Conservation (phyloP, 129 eudicot species). For the Lonicera japonica region DNA sequence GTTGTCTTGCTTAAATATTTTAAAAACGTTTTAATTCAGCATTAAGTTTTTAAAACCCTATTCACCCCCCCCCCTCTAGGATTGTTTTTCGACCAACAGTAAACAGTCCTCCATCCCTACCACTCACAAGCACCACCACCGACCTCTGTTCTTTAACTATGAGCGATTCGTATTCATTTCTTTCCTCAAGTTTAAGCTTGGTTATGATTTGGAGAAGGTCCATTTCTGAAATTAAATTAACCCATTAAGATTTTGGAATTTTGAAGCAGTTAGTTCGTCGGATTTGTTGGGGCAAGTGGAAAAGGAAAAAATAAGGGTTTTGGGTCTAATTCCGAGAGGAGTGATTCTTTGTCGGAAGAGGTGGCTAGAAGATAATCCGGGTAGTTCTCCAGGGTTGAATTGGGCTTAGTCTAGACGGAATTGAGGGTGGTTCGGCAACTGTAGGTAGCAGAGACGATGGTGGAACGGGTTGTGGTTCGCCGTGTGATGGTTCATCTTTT, state of each 20-base stretch:
- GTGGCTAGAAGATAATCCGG: slow-evolving; percentile 2
- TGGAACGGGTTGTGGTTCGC: slow-evolving; percentile 20
- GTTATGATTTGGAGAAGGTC: slow-evolving; percentile 53
- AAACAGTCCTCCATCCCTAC: too few species aligned
- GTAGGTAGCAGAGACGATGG: slow-evolving; percentile 22
- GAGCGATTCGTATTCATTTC: not conserved
- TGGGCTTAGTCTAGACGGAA: slow-evolving; percentile 27
- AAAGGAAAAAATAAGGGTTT: slow-evolving; percentile 11
- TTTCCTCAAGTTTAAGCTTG: slow-evolving; percentile 19
- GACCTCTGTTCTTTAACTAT: slow-evolving; percentile 12
- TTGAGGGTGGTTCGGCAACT: slow-evolving; percentile 25
- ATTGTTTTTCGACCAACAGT: too few species aligned
- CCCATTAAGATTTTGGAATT: not conserved
- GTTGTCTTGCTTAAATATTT: too few species aligned
- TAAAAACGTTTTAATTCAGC: too few species aligned
- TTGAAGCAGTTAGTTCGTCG: slow-evolving; percentile 12
- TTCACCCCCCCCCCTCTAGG: too few species aligned
- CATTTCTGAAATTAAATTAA: slow-evolving; percentile 5
- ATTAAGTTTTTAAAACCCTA: too few species aligned
- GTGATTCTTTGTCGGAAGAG: slow-evolving; percentile 24
- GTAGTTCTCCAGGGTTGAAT: slow-evolving; percentile 9
- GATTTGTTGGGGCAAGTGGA: slow-evolving; percentile 28
- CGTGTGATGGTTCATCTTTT: slow-evolving; percentile 24
- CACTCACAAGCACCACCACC: too few species aligned
- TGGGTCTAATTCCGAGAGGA: slow-evolving; percentile 24